Conservation (phyloP, 2,329 filamentous ascomycete genomes). For the Metarhizium rileyi region DNA sequence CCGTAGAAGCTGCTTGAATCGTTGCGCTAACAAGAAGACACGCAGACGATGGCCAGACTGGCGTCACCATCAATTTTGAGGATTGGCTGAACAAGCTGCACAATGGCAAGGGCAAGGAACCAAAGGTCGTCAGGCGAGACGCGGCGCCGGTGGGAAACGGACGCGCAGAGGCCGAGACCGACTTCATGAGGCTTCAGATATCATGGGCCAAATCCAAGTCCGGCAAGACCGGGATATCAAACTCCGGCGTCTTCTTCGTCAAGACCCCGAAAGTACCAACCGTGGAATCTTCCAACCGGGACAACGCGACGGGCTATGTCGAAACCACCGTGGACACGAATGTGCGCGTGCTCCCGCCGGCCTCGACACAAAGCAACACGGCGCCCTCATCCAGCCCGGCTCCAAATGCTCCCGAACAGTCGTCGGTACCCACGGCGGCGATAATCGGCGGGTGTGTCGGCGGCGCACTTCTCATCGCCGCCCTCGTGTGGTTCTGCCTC, state of each 20-base stretch:
- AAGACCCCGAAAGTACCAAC: not conserved
- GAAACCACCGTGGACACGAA: not conserved
- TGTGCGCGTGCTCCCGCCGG: not conserved
- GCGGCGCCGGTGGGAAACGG: not conserved
- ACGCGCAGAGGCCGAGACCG: not conserved
- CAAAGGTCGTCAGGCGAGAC: not conserved
- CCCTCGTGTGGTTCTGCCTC: conserved; percentile 32
- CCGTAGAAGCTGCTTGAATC: too few species aligned
- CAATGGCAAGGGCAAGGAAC: not conserved
- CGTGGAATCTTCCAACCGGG: not conserved
- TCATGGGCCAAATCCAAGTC: conserved; percentile 5
- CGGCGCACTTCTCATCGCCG: conserved; percentile 26
- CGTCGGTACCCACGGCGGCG: conserved; percentile 35
- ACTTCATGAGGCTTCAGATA: conserved; percentile 10
- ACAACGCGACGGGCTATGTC: not conserved
- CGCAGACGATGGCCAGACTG: not conserved
- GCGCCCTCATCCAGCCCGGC: not conserved
- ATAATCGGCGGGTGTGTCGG: conserved; percentile 34
- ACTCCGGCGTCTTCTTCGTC: conserved; percentile 13
- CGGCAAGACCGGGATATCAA: not conserved
- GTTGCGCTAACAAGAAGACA: not conserved
- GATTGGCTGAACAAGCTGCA: not conserved
- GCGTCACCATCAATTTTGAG: not conserved
- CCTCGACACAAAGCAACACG: not conserved
- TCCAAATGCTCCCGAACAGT: conserved; percentile 17